These are phyloP conservation scores for Taiwanofungus camphoratus DNA, from an alignment of 1,284 basidiomycete species.

Conservation along the genomic window DNA sequence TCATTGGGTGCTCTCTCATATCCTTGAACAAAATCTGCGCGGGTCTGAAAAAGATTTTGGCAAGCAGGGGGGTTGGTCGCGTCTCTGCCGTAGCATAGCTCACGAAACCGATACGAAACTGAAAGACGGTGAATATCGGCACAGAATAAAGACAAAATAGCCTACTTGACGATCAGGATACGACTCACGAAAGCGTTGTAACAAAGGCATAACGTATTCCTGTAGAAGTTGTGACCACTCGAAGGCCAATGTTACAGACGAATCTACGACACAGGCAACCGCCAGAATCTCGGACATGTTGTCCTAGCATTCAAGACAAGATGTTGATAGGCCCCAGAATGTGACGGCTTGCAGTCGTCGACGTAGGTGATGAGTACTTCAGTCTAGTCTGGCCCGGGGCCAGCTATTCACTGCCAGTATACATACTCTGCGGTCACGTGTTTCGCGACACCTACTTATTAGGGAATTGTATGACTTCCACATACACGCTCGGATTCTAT, in stretches of 20 bases:
- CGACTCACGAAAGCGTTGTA: conserved; percentile 46
- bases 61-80: conserved; percentile 46
- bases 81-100: conserved; percentile 52
- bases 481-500: too few relatives aligned
- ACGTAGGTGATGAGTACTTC: too few relatives aligned
- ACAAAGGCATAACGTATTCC: conserved; percentile 46
- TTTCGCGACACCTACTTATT: too few relatives aligned
- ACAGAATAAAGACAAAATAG: not conserved
- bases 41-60: conserved; percentile 49
- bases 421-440: too few relatives aligned
- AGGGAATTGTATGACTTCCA: too few relatives aligned
- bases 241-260: conserved; percentile 47
- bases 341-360: too few relatives aligned
- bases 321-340: too few relatives aligned
- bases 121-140: not conserved
- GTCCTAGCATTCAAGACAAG: too few relatives aligned
- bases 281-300: conserved; percentile 33
- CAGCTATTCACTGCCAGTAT: too few relatives aligned
- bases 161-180: conserved; percentile 29
- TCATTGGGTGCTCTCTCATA: conserved; percentile 40
- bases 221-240: conserved; percentile 47
- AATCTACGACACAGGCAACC: conserved; percentile 57
- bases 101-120: conserved; percentile 53
- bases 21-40: conserved; percentile 35
- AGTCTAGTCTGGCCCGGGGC: too few relatives aligned